phyloP scores from a whole-genome alignment of 2,329 filamentous ascomycete genomes.

The Dendryphion nanum region DNA sequence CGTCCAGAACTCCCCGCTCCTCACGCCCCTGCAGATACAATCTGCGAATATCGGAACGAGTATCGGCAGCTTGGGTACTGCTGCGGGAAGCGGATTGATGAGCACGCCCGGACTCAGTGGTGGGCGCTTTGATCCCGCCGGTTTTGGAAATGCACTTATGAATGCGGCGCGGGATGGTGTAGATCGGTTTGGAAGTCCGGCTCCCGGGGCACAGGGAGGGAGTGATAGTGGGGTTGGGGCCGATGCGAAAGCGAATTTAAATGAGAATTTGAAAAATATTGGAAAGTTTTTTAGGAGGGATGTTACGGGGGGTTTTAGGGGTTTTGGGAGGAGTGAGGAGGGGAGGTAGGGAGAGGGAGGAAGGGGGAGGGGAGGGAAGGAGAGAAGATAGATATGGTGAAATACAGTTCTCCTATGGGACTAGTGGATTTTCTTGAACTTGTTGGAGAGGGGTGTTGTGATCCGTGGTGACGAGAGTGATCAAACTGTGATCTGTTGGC shows the following conservation, averaged over 20 bases:
- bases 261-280: slow-evolving; percentile 92
- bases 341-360: slow-evolving; percentile 17
- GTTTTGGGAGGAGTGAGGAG: slow-evolving; percentile 36
- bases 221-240: slow-evolving; percentile 22
- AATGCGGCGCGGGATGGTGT: slow-evolving; percentile 83
- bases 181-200: slow-evolving; percentile 67
- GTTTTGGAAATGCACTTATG: slow-evolving; percentile 82
- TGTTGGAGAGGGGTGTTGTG: too few species aligned
- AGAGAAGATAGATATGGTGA: too few species aligned
- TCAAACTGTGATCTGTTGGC: too few species aligned
- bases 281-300: slow-evolving; percentile 95
- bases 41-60: slow-evolving; percentile 43
- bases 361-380: too few species aligned
- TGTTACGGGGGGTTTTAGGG: slow-evolving; percentile 57
- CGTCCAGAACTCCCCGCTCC: slow-evolving; percentile 31
- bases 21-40: slow-evolving; percentile 37
- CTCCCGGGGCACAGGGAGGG: slow-evolving; percentile 28
- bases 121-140: slow-evolving; percentile 70
- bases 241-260: slow-evolving; percentile 68
- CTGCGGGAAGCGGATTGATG: slow-evolving; percentile 35
- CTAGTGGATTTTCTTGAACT: too few species aligned
- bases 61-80: slow-evolving; percentile 41
- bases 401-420: too few species aligned
- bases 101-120: slow-evolving; percentile 38
- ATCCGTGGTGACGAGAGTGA: slow-evolving; percentile 1